phyloP scores from a whole-genome alignment of 768 basidiomycete genomes.

The Boletus vinaceobasis region DNA sequence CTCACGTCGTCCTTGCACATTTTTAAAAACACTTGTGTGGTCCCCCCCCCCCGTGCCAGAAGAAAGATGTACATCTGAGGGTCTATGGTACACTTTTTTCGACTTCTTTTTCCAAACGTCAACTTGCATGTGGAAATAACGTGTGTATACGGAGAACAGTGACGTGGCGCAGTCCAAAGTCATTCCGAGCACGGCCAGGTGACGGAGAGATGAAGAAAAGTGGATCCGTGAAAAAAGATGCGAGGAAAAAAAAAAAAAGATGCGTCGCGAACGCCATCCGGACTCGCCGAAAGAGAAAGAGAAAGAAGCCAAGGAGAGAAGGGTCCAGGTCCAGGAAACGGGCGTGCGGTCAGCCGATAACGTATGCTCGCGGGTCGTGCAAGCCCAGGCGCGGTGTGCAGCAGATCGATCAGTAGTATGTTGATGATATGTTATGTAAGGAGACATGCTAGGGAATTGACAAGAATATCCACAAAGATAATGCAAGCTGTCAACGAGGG shows the following conservation, averaged over 20 bases:
- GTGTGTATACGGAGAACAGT: not conserved
- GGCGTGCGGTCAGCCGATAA: not conserved
- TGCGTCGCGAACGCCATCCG: not conserved
- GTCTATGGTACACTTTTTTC: not conserved
- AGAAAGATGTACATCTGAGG: not conserved
- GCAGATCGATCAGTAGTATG: conserved; percentile 21
- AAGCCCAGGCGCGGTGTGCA: not conserved
- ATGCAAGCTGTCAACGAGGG: conserved; percentile 19
- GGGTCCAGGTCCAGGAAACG: too few species aligned
- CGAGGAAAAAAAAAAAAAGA: not conserved
- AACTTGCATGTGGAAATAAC: too few species aligned
- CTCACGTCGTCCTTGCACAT: too few species aligned
- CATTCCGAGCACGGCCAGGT: not conserved
- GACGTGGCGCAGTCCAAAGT: not conserved
- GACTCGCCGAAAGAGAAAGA: not conserved
- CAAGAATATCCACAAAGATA: conserved; percentile 32
- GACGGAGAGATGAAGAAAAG: not conserved
- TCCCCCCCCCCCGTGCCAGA: too few species aligned
- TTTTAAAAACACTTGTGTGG: too few species aligned
- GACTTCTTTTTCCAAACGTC: too few species aligned
- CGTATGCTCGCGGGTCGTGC: not conserved
- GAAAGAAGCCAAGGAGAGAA: too few species aligned
- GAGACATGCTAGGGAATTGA: conserved; percentile 22
- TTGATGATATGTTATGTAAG: conserved; percentile 28
- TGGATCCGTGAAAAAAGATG: not conserved